Percentiles rank a stretch among this genome's conserved stretches.
phyloP scores from a whole-genome alignment of 176 grass and related monocot genomes.

The sorghum (Sorghum bicolor) region Sorghum_bicolor_NCBIv3 NC_012875.2:1653501-1654000 shows the following conservation, averaged over 20 bases:
- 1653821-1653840: background rate
- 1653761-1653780: background rate
- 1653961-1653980: too few relatives aligned
- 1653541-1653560: slow-evolving; percentile 25
- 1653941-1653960: too few relatives aligned
- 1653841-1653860: background rate
- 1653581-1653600: background rate
- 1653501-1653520: background rate
- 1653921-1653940: too few relatives aligned
- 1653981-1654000: too few relatives aligned
- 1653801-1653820: background rate
- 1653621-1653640: too few relatives aligned
- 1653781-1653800: background rate
- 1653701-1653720: too few relatives aligned
- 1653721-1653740: too few relatives aligned
- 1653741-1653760: too few relatives aligned
- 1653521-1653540: slow-evolving; percentile 34
- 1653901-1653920: background rate
- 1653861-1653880: background rate
- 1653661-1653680: too few relatives aligned
- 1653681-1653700: too few relatives aligned
- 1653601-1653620: background rate
- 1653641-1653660: too few relatives aligned
- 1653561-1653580: too few relatives aligned
- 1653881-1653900: slow-evolving; percentile 27